Percentiles rank a stretch among this genome's conserved stretches.
Evolutionary conservation across 2,329 filamentous ascomycete species (phyloP).

Genomic region (Phymatotrichopsis omnivora): DNA sequence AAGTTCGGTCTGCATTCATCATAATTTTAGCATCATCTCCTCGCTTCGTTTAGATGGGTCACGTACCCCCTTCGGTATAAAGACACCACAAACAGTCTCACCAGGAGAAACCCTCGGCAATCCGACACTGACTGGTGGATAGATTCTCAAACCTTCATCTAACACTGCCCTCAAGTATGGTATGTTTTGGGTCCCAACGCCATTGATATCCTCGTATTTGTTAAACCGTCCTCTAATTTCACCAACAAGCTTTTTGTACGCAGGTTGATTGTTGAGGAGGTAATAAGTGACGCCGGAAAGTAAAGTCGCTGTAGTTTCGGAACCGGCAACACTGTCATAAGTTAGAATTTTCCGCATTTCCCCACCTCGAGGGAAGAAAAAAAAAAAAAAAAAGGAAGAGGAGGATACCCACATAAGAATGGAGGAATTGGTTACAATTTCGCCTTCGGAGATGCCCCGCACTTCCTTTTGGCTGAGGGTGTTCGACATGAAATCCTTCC

Average conservation of each 20-base stretch:
- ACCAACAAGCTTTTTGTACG: conserved; percentile 31
- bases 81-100: conserved; percentile 18
- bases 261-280: conserved; percentile 32
- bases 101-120: conserved; percentile 20
- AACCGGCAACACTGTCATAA: conserved; percentile 12
- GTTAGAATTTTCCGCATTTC: background rate
- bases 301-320: conserved; percentile 33
- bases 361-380: too few relatives aligned
- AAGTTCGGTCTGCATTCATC: conserved; percentile 4
- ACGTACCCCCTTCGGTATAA: conserved; percentile 23
- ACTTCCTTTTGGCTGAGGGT: conserved; percentile 35
- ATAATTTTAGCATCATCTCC: background rate
- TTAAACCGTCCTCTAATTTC: conserved; percentile 35
- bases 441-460: conserved; percentile 33
- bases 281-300: conserved; percentile 24
- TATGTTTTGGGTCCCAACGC: conserved; percentile 33
- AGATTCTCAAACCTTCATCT: conserved; percentile 35
- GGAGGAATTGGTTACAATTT: conserved; percentile 34
- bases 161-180: conserved; percentile 37
- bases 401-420: conserved; percentile 32
- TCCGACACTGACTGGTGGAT: conserved; percentile 34
- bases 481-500: conserved; percentile 27
- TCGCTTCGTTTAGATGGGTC: background rate
- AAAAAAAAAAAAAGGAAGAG: conserved; percentile 18
- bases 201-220: conserved; percentile 34